Evolutionary conservation across 2,329 filamentous ascomycete species (phyloP).

Genomic region (Xylaria sp.): DNA sequence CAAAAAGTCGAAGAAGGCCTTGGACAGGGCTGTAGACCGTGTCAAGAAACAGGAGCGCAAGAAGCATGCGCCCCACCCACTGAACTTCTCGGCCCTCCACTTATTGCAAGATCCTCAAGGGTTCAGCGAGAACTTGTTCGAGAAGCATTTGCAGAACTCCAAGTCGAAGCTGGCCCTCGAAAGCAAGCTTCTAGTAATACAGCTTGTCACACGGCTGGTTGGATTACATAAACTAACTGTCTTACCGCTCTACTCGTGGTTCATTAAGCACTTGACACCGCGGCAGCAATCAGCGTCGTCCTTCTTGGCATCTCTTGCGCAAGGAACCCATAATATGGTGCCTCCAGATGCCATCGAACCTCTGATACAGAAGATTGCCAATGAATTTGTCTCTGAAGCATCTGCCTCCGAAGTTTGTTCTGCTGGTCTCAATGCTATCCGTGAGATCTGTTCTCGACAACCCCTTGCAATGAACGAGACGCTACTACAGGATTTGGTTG

Average conservation of each 20-base stretch:
- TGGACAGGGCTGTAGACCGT: conserved; percentile 80
- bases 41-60: conserved; percentile 84
- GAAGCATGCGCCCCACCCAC: conserved; percentile 81
- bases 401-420: conserved; percentile 87
- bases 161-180: conserved; percentile 86
- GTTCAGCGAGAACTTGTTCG: conserved; percentile 87
- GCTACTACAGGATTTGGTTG: conserved; percentile 90
- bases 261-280: conserved; percentile 88
- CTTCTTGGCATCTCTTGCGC: conserved; percentile 88
- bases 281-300: conserved; percentile 89
- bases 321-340: conserved; percentile 87
- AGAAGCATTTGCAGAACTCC: conserved; percentile 85
- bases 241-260: conserved; percentile 92
- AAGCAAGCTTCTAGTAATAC: conserved; percentile 85
- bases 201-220: conserved; percentile 87
- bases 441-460: conserved; percentile 90
- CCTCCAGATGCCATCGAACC: conserved; percentile 92
- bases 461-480: conserved; percentile 97
- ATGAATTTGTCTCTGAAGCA: conserved; percentile 97
- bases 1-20: conserved; percentile 78
- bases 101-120: conserved; percentile 92
- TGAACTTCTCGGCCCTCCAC: conserved; percentile 97
- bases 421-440: conserved; percentile 90
- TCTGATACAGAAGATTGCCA: conserved; percentile 90
- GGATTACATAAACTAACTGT: conserved; percentile 91